These are phyloP conservation scores for Wickerhamomyces chambardii DNA, from an alignment of 805 yeast species.

Conservation along the genomic window DNA sequence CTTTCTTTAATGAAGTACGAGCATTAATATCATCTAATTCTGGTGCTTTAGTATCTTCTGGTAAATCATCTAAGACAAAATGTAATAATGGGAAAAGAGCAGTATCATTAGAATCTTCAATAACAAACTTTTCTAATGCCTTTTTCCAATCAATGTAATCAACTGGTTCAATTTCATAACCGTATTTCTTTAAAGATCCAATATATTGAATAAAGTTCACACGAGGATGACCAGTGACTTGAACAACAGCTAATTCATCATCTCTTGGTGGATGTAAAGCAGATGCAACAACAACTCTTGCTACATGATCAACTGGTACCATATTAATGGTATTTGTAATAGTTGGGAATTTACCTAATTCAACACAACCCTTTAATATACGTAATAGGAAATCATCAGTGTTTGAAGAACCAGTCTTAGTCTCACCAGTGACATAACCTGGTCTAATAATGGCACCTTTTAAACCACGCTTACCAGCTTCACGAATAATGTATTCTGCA, in stretches of 20 bases:
- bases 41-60: constrained; percentile 89
- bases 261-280: constrained; percentile 65
- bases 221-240: constrained; percentile 97
- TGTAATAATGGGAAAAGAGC: constrained; percentile 92
- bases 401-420: constrained; percentile 79
- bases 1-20: constrained; percentile 52
- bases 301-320: constrained; percentile 98
- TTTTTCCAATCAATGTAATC: constrained; percentile 78
- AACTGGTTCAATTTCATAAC: constrained; percentile 54
- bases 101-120: constrained; percentile 64
- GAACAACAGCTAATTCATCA: constrained; percentile 62
- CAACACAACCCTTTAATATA: constrained; percentile 90
- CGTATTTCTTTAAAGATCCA: constrained; percentile 54
- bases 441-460: constrained; percentile 90
- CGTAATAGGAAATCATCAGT: constrained; percentile 95
- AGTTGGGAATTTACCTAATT: constrained; percentile 79
- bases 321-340: constrained; percentile 84
- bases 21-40: constrained; percentile 89
- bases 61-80: constrained; percentile 88
- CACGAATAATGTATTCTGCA: constrained; percentile 81
- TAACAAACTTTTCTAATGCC: constrained; percentile 67
- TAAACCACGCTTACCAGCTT: constrained; percentile 83
- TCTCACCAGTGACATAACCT: constrained; percentile 89
- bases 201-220: constrained; percentile 71
- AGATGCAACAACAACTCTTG: constrained; percentile 78